Percentiles rank a stretch among this genome's conserved stretches.
Conservation (phyloP, 192 early-diverging fungal species). For the Coemansia guatemalensis region DNA sequence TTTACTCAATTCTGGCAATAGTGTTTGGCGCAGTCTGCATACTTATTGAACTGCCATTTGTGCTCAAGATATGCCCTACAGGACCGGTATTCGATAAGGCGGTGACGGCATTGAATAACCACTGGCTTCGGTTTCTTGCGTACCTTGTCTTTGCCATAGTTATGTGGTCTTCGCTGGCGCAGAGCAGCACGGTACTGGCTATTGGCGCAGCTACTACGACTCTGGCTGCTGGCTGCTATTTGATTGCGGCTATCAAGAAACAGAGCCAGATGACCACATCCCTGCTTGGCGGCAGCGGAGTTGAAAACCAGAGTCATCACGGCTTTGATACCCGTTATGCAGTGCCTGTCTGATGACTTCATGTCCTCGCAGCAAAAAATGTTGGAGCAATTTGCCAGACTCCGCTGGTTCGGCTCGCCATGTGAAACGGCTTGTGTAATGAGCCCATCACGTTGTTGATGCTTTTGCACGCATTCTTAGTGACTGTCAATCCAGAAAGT, state of each 20-base stretch:
- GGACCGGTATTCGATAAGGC: slow-evolving; percentile 37
- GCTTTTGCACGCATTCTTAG: slow-evolving; percentile 2
- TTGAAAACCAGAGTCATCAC: slow-evolving; percentile 18
- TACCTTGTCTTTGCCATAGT: slow-evolving; percentile 52
- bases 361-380: background rate
- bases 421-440: background rate
- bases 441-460: background rate
- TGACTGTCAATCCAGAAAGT: too few relatives aligned
- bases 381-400: background rate
- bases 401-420: too few relatives aligned
- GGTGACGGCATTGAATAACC: slow-evolving; percentile 45
- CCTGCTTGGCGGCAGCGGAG: slow-evolving; percentile 36
- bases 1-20: slow-evolving; percentile 54
- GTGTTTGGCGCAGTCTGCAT: slow-evolving; percentile 51
- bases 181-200: slow-evolving; percentile 43
- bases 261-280: slow-evolving; percentile 46
- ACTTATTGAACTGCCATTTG: slow-evolving; percentile 39
- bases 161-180: slow-evolving; percentile 55
- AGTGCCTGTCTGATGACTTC: slow-evolving; percentile 16
- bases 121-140: slow-evolving; percentile 49
- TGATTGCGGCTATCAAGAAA: slow-evolving; percentile 48
- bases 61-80: slow-evolving; percentile 45
- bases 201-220: slow-evolving; percentile 49
- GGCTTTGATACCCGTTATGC: slow-evolving; percentile 30
- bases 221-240: slow-evolving; percentile 42